Percentiles rank a stretch among this genome's conserved stretches.
These are phyloP conservation scores for Cryptomeria japonica DNA, from an alignment of 75 land plant genomes.

Conservation along the genomic window DNA sequence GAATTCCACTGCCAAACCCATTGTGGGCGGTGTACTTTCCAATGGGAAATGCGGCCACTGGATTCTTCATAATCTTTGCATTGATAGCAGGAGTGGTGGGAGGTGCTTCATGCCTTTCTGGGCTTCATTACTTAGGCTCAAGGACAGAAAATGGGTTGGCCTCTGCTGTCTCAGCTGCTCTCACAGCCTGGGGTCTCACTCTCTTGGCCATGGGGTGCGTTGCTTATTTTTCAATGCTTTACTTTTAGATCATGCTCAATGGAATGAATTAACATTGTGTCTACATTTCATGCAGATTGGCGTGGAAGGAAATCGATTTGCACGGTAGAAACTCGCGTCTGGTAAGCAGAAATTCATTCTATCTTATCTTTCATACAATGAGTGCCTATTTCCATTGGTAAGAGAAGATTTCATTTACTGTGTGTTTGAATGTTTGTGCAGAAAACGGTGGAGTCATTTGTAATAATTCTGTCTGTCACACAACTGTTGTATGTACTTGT, in stretches of 20 bases:
- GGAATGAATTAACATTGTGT: not conserved
- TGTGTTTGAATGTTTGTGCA: conserved; percentile 22
- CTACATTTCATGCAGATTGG: conserved; percentile 44
- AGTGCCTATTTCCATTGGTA: not conserved
- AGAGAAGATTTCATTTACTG: not conserved
- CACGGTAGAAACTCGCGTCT: conserved; percentile 47
- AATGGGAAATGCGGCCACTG: conserved; percentile 74
- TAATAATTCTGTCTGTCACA: conserved; percentile 65
- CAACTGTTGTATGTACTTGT: conserved; percentile 53
- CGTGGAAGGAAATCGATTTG: conserved; percentile 75
- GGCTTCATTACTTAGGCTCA: conserved; percentile 43
- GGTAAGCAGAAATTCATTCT: conserved; percentile 35
- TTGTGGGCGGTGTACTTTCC: conserved; percentile 55
- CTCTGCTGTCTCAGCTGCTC: conserved; percentile 51
- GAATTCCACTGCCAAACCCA: conserved; percentile 37
- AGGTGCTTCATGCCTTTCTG: conserved; percentile 52
- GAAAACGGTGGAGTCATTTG: conserved; percentile 77
- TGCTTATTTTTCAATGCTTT: not conserved
- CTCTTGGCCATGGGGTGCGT: conserved; percentile 79
- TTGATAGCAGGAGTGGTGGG: conserved; percentile 81
- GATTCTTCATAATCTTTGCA: conserved; percentile 60
- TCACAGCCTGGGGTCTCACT: conserved; percentile 74
- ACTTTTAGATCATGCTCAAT: too few relatives aligned
- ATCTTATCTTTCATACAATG: not conserved
- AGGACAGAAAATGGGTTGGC: conserved; percentile 59